Conservation (phyloP, 1,139 yeast genomes). For the Saccharomyces hybrid region DNA sequence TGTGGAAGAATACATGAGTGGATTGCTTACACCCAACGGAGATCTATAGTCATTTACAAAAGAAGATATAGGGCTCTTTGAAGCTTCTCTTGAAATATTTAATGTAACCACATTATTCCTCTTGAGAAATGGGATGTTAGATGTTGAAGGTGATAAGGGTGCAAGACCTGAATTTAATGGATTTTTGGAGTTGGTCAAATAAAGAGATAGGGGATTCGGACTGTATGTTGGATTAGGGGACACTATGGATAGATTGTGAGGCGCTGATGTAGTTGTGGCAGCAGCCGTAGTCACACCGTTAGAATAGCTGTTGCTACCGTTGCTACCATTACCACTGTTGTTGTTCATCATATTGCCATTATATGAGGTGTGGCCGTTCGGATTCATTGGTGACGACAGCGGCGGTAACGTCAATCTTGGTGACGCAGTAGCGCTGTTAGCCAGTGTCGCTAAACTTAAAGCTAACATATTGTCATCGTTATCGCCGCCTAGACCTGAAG, state of each 20-base stretch:
- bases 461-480: conserved; percentile 24
- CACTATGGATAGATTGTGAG: conserved; percentile 14
- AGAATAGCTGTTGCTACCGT: background rate
- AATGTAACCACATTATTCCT: conserved; percentile 21
- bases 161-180: conserved; percentile 8
- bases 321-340: background rate
- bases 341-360: background rate
- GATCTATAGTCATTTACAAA: conserved; percentile 16
- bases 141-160: conserved; percentile 13
- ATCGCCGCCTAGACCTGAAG: conserved; percentile 14
- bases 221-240: conserved; percentile 20
- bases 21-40: conserved; percentile 13
- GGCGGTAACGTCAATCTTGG: conserved; percentile 20
- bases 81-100: conserved; percentile 22
- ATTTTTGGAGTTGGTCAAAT: conserved; percentile 8
- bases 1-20: conserved; percentile 8
- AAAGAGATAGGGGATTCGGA: conserved; percentile 17
- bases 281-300: background rate
- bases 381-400: conserved; percentile 13
- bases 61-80: conserved; percentile 19
- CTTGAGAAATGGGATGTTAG: conserved; percentile 18
- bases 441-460: conserved; percentile 22
- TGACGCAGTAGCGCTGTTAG: conserved; percentile 21
- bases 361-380: background rate
- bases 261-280: conserved; percentile 2